Evolutionary conservation across 805 yeast species (phyloP).

Genomic region (Metschnikowia borealis): DNA sequence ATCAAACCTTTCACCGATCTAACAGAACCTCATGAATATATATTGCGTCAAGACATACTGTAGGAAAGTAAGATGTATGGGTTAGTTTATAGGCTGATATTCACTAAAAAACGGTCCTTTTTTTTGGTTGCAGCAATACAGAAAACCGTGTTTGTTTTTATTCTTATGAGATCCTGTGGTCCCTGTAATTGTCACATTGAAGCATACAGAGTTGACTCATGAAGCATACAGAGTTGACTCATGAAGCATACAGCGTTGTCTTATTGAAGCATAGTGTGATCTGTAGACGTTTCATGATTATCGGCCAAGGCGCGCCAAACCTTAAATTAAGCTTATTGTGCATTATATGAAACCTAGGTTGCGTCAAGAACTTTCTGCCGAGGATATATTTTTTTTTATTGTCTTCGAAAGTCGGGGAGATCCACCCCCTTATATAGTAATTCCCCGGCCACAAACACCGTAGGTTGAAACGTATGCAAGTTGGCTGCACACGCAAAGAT

Average conservation of each 20-base stretch:
- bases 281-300: neutral
- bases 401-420: neutral
- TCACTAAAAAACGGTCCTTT: too few species aligned
- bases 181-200: too few species aligned
- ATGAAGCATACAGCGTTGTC: too few species aligned
- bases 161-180: too few species aligned
- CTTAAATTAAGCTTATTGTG: neutral
- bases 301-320: neutral
- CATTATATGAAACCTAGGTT: neutral
- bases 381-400: neutral
- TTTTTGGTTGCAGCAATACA: too few species aligned
- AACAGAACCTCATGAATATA: neutral
- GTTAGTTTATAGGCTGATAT: neutral
- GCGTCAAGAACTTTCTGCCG: neutral
- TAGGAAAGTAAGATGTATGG: neutral
- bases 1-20: neutral
- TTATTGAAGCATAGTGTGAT: too few species aligned
- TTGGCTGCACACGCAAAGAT: neutral
- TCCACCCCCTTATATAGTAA: neutral
- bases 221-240: too few species aligned
- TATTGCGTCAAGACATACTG: neutral
- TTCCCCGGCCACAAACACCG: too few species aligned
- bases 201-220: too few species aligned
- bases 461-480: neutral
- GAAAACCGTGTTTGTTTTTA: neutral